Evolutionary conservation across 192 early-diverging fungal species (phyloP).

Genomic region (Globomyces pollinis-pini): DNA sequence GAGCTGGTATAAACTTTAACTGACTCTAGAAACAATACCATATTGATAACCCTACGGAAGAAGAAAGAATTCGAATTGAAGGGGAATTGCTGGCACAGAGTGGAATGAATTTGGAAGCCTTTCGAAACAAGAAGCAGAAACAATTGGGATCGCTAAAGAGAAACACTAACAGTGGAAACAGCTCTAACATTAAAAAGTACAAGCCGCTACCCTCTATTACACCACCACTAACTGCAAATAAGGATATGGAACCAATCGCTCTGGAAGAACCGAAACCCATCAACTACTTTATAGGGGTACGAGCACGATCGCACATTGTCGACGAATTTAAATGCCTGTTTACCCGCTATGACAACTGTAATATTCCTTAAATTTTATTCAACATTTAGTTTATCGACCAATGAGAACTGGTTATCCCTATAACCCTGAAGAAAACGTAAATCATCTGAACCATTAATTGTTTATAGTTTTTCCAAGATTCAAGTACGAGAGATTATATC

Average conservation of each 20-base stretch:
- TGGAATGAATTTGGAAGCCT: no score
- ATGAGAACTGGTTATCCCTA: background rate
- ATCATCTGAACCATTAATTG: no score
- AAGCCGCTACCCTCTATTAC: conserved; percentile 23
- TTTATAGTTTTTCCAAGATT: no score
- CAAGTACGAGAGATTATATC: conserved; percentile 13
- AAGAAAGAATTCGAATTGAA: background rate
- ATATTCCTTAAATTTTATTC: no score
- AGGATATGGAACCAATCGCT: background rate
- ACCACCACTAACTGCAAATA: background rate
- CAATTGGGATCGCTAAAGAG: background rate
- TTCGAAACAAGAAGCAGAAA: background rate
- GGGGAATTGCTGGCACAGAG: background rate
- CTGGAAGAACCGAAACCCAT: conserved; percentile 15
- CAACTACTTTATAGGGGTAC: conserved; percentile 21
- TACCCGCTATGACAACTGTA: conserved; percentile 4
- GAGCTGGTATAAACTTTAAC: conserved; percentile 25
- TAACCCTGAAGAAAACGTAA: background rate
- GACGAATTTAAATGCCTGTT: conserved; percentile 25
- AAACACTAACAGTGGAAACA: background rate
- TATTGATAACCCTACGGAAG: background rate
- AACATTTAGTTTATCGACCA: background rate
- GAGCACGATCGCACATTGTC: conserved; percentile 13
- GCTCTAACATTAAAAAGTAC: conserved; percentile 6
- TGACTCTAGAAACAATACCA: background rate